Conservation (phyloP, 805 yeast genomes). For the Cyberlindnera euphorbiiphila region DNA sequence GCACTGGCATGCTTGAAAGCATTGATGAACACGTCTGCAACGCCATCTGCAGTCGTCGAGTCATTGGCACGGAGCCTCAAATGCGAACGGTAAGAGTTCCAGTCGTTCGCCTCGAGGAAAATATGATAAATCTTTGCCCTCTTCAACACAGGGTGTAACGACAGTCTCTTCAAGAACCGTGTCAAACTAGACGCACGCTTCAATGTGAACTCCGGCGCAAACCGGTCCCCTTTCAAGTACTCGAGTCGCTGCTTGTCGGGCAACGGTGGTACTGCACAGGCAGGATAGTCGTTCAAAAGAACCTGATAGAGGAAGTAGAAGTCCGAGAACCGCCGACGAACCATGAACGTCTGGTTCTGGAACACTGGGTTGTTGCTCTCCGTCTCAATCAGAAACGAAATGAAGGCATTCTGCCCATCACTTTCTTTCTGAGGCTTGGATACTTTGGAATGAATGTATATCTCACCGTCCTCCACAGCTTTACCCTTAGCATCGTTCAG, state of each 20-base stretch:
- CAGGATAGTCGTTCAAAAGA: conserved; percentile 73
- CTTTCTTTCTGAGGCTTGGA: conserved; percentile 63
- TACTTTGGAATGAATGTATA: conserved; percentile 40
- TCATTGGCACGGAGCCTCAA: conserved; percentile 33
- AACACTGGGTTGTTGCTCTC: conserved; percentile 60
- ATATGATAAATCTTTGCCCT: conserved; percentile 66
- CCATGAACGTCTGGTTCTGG: conserved; percentile 39
- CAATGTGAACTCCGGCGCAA: conserved; percentile 76
- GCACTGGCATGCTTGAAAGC: conserved; percentile 76
- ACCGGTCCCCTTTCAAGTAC: conserved; percentile 90
- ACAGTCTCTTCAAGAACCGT: conserved; percentile 67
- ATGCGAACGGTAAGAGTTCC: conserved; percentile 65
- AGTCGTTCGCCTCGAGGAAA: conserved; percentile 69
- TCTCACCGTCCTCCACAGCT: too few species aligned
- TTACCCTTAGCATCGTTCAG: conserved; percentile 7
- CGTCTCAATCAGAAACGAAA: conserved; percentile 67
- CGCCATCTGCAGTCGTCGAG: conserved; percentile 47
- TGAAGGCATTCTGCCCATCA: conserved; percentile 74
- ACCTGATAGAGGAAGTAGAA: conserved; percentile 75
- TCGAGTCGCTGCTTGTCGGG: conserved; percentile 92
- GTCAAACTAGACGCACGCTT: conserved; percentile 79
- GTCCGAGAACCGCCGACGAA: conserved; percentile 84
- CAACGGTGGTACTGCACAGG: conserved; percentile 84
- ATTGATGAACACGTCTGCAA: conserved; percentile 90
- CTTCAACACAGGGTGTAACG: conserved; percentile 68